phyloP scores from a whole-genome alignment of 73 alveolate species.

The Tetrahymena elliotti region DNA sequence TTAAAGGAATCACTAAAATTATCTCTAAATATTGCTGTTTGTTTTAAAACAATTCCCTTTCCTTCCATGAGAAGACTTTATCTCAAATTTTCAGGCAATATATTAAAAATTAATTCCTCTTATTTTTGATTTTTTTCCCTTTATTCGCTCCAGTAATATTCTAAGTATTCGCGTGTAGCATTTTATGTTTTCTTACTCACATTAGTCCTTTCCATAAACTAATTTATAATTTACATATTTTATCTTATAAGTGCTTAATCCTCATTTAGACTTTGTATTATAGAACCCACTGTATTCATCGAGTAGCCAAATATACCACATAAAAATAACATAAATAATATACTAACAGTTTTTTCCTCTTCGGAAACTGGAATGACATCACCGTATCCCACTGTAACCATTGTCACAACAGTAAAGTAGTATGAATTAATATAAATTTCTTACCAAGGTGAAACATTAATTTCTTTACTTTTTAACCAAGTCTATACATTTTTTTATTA shows the following conservation, averaged over 20 bases:
- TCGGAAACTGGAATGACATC: not conserved
- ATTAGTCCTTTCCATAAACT: slow-evolving; percentile 51
- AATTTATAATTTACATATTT: slow-evolving; percentile 47
- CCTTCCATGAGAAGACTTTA: slow-evolving; percentile 20
- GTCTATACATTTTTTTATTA: not conserved
- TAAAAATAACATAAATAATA: not conserved
- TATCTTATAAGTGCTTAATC: slow-evolving; percentile 43
- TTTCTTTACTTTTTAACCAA: not conserved
- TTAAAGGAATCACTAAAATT: slow-evolving; percentile 11
- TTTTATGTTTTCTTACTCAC: slow-evolving; percentile 51
- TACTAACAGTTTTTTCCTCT: not conserved
- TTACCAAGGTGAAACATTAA: not conserved
- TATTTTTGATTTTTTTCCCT: slow-evolving; percentile 20
- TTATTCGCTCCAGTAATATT: slow-evolving; percentile 37
- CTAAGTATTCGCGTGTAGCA: slow-evolving; percentile 62
- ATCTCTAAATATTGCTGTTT: not conserved
- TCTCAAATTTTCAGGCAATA: slow-evolving; percentile 1
- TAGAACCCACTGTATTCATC: not conserved
- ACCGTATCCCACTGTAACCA: slow-evolving; percentile 2
- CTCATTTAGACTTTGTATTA: not conserved
- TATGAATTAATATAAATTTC: not conserved
- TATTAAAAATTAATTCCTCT: slow-evolving; percentile 1
- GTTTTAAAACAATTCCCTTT: not conserved
- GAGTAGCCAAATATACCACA: not conserved
- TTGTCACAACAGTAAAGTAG: not conserved